phyloP scores from a whole-genome alignment of 305 asterid genomes.

The Fraxinus paxiana region DNA sequence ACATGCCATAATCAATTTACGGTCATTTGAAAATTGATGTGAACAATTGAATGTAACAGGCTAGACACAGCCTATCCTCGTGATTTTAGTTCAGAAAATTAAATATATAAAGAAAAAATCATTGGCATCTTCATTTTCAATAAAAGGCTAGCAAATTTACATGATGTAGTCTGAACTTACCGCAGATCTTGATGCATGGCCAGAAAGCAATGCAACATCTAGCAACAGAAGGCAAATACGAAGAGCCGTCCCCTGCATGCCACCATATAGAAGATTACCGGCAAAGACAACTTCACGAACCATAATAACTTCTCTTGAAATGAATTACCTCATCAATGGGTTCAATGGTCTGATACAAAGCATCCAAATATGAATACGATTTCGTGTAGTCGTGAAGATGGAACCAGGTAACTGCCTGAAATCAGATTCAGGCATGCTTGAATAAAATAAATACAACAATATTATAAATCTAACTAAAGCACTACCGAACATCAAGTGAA shows the following conservation, averaged over 20 bases:
- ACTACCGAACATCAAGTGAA: slow-evolving; percentile 16
- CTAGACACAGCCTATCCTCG: background rate
- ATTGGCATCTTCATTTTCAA: background rate
- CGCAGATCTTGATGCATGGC: slow-evolving; percentile 64
- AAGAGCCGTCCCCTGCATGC: slow-evolving; percentile 78
- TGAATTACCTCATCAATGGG: slow-evolving; percentile 79
- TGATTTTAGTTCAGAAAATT: background rate
- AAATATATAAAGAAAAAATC: background rate
- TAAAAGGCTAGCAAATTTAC: background rate
- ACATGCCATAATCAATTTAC: background rate
- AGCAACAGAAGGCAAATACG: slow-evolving; percentile 82
- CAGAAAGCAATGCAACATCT: slow-evolving; percentile 80
- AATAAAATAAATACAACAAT: slow-evolving; percentile 11
- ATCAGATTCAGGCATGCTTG: slow-evolving; percentile 16
- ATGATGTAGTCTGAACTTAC: slow-evolving; percentile 46
- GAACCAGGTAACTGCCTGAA: slow-evolving; percentile 90
- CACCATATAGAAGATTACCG: slow-evolving; percentile 5
- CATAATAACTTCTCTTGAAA: background rate
- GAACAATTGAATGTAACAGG: background rate
- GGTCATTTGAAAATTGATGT: background rate
- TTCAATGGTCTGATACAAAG: slow-evolving; percentile 78
- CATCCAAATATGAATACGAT: slow-evolving; percentile 69
- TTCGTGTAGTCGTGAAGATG: slow-evolving; percentile 81
- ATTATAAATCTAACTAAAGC: slow-evolving; percentile 14
- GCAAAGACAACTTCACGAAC: background rate